phyloP scores from a whole-genome alignment of 768 basidiomycete genomes.

The Leccinum olivaceopallidum region DNA sequence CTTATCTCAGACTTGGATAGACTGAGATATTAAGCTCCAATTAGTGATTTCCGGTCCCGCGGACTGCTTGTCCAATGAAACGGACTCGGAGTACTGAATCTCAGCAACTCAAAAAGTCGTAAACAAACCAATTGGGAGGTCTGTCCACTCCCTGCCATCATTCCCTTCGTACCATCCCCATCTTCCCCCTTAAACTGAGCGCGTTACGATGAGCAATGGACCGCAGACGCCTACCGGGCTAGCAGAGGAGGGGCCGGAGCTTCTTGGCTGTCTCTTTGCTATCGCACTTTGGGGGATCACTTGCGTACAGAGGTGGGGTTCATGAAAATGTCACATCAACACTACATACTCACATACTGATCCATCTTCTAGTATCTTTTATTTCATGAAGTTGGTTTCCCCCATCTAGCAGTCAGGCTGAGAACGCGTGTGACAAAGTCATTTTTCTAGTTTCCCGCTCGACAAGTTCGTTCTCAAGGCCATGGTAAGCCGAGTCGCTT shows the following conservation, averaged over 20 bases:
- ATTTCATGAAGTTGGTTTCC: slow-evolving; percentile 20
- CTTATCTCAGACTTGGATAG: not conserved
- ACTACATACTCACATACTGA: not conserved
- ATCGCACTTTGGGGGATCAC: slow-evolving; percentile 27
- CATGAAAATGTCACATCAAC: not conserved
- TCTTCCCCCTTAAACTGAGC: not conserved
- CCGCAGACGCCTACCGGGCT: not conserved
- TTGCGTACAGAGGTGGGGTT: slow-evolving; percentile 22
- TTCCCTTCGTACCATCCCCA: not conserved
- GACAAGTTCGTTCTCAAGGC: slow-evolving; percentile 7
- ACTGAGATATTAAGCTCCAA: not conserved
- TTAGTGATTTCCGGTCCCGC: not conserved
- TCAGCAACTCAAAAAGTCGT: not conserved
- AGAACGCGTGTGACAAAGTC: not conserved
- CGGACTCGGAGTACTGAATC: not conserved
- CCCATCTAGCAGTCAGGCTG: not conserved
- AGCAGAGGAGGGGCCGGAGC: slow-evolving; percentile 17
- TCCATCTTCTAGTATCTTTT: slow-evolving; percentile 11
- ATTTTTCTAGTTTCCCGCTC: slow-evolving; percentile 5
- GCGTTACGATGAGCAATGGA: not conserved
- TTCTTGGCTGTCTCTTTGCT: slow-evolving; percentile 17
- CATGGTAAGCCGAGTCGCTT: slow-evolving; percentile 8
- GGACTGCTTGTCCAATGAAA: not conserved
- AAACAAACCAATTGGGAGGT: not conserved
- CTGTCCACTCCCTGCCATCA: not conserved